phyloP scores from a whole-genome alignment of 2,329 filamentous ascomycete species.

The Botrytis elliptica region DNA sequence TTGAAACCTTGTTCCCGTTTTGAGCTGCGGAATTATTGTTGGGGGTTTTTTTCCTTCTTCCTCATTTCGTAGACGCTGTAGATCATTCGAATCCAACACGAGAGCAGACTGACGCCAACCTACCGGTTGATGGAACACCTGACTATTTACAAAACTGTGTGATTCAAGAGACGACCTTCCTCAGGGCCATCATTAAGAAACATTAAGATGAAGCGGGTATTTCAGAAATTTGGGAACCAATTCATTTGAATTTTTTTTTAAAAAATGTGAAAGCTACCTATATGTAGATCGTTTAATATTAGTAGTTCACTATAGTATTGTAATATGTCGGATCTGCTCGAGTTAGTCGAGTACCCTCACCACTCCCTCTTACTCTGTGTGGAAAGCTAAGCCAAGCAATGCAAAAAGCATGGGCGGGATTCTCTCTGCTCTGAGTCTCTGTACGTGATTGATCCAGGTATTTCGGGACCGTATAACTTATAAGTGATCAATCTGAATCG shows the following conservation, averaged over 20 bases:
- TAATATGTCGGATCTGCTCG: background rate
- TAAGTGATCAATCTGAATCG: background rate
- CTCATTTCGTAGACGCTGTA: conserved; percentile 12
- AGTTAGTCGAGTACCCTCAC: background rate
- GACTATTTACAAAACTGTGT: background rate
- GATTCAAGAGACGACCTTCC: background rate
- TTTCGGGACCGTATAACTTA: background rate
- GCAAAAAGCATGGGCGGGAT: background rate
- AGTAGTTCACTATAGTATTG: background rate
- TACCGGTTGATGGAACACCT: conserved; percentile 4
- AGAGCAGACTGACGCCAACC: conserved; percentile 8
- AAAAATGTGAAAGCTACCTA: conserved; percentile 4
- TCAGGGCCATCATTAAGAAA: background rate
- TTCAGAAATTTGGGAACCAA: background rate
- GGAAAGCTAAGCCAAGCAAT: background rate
- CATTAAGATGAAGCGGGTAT: conserved; percentile 15
- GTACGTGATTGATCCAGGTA: background rate
- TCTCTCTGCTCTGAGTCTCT: background rate
- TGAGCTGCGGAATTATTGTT: conserved; percentile 1
- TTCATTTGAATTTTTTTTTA: background rate
- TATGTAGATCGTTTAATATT: conserved; percentile 17
- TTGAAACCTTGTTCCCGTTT: conserved; percentile 16
- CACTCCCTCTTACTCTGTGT: background rate
- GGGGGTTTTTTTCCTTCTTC: background rate
- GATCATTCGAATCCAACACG: conserved; percentile 18